Evolutionary conservation across 202 grass and related monocot genomes (phyloP).

Genomic region (Saccharum hybrid): DNA sequence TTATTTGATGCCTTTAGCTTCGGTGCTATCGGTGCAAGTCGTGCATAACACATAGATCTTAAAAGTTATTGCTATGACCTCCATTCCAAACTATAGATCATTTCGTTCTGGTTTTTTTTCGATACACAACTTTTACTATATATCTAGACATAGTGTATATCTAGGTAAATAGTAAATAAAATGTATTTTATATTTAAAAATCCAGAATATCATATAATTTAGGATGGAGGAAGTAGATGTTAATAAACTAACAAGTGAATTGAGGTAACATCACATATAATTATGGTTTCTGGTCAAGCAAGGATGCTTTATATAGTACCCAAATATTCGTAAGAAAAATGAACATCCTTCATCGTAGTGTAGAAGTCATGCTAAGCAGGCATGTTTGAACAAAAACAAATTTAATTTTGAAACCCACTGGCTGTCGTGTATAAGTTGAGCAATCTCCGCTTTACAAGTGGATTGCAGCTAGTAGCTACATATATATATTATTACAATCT

Average conservation of each 20-base stretch:
- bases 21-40: too few relatives aligned
- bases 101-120: too few relatives aligned
- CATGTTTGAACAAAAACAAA: not conserved
- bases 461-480: too few relatives aligned
- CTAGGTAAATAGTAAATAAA: too few relatives aligned
- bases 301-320: not conserved
- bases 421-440: not conserved
- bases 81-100: too few relatives aligned
- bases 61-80: not conserved
- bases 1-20: not conserved
- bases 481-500: not conserved
- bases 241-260: not conserved
- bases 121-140: too few relatives aligned
- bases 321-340: not conserved
- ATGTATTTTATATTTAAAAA: too few relatives aligned
- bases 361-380: too few relatives aligned
- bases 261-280: not conserved
- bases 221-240: too few relatives aligned
- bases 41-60: not conserved
- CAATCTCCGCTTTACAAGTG: not conserved
- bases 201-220: too few relatives aligned
- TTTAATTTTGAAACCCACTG: not conserved
- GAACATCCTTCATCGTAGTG: not conserved
- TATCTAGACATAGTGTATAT: too few relatives aligned
- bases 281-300: not conserved